Conservation (phyloP, 257 asterid genomes). For the Petunia axillaris region DNA sequence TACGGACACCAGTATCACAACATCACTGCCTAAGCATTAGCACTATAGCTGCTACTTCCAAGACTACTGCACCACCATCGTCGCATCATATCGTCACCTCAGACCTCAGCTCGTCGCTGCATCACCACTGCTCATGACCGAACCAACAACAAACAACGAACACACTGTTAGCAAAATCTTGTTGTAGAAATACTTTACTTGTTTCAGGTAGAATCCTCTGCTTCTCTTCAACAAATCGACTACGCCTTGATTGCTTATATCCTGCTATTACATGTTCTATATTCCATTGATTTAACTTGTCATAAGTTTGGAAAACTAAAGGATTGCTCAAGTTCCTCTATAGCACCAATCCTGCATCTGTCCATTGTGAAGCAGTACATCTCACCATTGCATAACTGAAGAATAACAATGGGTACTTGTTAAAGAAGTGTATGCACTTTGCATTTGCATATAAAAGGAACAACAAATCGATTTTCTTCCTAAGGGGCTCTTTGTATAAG, state of each 20-base stretch:
- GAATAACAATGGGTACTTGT: slow-evolving; percentile 21
- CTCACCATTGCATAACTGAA: slow-evolving; percentile 29
- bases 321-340: too few species aligned
- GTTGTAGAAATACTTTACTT: slow-evolving; percentile 32
- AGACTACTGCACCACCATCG: too few species aligned
- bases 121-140: too few species aligned
- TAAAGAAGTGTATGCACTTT: slow-evolving; percentile 7
- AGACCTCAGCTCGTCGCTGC: too few species aligned
- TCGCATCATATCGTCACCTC: too few species aligned
- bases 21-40: too few species aligned
- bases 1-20: too few species aligned
- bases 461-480: slow-evolving; percentile 1
- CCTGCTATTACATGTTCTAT: slow-evolving; percentile 11
- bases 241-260: slow-evolving; percentile 23
- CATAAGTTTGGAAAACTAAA: too few species aligned
- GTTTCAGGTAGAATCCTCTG: slow-evolving; percentile 56
- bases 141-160: too few species aligned
- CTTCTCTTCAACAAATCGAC: slow-evolving; percentile 56
- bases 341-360: slow-evolving; percentile 39
- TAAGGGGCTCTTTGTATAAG: slow-evolving; percentile 11
- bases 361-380: neutral
- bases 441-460: slow-evolving; percentile 17
- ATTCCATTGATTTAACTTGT: too few species aligned
- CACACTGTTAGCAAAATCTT: slow-evolving; percentile 30
- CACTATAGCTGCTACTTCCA: too few species aligned